These are phyloP conservation scores for Apiotrichum mycotoxinovorans DNA, from an alignment of 1,284 basidiomycete genomes.

Conservation along the genomic window DNA sequence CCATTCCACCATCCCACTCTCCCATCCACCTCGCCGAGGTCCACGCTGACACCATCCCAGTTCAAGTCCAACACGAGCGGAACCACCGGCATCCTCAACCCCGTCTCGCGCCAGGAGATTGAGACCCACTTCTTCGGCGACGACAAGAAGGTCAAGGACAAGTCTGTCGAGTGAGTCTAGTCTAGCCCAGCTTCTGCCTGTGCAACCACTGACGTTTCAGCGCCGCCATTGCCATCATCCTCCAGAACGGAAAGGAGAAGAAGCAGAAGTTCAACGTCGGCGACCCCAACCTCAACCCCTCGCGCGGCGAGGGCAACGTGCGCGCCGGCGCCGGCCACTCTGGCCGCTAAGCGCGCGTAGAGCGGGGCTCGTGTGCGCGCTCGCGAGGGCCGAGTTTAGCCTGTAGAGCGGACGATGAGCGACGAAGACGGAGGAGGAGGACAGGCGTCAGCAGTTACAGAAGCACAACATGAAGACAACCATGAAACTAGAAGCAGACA, in stretches of 20 bases:
- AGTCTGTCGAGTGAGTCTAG: conserved; percentile 44
- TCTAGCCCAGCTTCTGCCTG: neutral
- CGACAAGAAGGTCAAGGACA: conserved; percentile 46
- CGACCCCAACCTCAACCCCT: conserved; percentile 39
- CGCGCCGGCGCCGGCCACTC: conserved; percentile 7
- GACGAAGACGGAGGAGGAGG: neutral
- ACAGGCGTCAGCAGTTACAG: neutral
- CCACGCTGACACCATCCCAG: conserved; percentile 19
- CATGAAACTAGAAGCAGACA: neutral
- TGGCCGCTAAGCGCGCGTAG: neutral
- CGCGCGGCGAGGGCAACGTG: conserved; percentile 37
- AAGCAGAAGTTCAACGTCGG: conserved; percentile 27
- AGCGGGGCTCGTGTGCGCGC: too few relatives aligned
- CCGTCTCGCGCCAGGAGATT: conserved; percentile 43
- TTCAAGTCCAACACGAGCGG: conserved; percentile 42
- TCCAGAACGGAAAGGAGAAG: conserved; percentile 38
- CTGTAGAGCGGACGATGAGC: too few relatives aligned
- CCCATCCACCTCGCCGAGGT: neutral
- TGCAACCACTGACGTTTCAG: conserved; percentile 19
- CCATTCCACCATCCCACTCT: neutral
- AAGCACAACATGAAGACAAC: neutral
- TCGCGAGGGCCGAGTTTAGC: too few relatives aligned
- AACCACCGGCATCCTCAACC: conserved; percentile 40
- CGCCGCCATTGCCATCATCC: conserved; percentile 45
- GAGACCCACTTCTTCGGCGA: conserved; percentile 44